Conservation (phyloP, 179 eudicot species). For the Camellia oleifera region DNA sequence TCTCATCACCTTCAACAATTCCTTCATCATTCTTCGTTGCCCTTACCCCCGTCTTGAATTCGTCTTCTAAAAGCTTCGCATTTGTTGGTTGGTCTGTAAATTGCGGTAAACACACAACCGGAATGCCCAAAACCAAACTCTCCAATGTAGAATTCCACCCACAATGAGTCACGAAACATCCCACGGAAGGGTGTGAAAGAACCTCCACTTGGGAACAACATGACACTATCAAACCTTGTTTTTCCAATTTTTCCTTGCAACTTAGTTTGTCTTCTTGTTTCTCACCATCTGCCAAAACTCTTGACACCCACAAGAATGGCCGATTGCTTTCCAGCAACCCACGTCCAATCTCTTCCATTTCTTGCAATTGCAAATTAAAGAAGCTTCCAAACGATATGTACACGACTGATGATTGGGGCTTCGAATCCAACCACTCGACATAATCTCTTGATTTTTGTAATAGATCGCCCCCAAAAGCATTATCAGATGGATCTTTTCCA, state of each 20-base stretch:
- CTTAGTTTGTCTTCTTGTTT: constrained; percentile 15
- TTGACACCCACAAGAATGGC: constrained; percentile 27
- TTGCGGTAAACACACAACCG: no score
- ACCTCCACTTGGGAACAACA: constrained; percentile 50
- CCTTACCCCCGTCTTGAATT: no score
- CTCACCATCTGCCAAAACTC: not conserved
- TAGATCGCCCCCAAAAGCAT: not conserved
- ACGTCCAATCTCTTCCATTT: constrained; percentile 12
- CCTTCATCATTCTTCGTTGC: no score
- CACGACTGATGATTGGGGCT: not conserved
- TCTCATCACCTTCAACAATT: no score
- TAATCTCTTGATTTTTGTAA: not conserved
- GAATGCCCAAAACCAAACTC: no score
- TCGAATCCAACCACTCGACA: constrained; percentile 7
- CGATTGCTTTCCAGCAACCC: constrained; percentile 1
- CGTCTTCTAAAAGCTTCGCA: no score
- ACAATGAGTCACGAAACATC: no score
- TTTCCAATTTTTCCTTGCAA: constrained; percentile 21
- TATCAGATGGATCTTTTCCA: constrained; percentile 4
- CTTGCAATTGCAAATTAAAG: not conserved
- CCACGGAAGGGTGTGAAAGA: constrained; percentile 1
- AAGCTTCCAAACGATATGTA: constrained; percentile 8
- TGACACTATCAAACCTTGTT: constrained; percentile 29
- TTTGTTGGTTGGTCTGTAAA: no score
- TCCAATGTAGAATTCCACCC: no score